These are phyloP conservation scores for Oryza punctata DNA, from an alignment of 176 grass and related monocot species.

Conservation along the genomic window DNA sequence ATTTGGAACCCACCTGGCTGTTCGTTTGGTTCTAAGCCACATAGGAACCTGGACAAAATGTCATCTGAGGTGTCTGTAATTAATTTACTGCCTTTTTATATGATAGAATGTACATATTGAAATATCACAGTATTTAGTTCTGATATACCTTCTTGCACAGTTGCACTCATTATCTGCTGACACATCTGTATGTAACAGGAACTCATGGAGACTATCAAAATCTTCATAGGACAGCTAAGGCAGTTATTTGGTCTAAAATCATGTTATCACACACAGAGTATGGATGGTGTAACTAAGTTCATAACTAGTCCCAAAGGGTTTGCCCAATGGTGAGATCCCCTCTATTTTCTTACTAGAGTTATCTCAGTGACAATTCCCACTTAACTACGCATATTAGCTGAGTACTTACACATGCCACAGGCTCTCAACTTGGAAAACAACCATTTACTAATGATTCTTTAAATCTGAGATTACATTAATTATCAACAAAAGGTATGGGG, in stretches of 20 bases:
- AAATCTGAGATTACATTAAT: neutral
- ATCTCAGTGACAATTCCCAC: neutral
- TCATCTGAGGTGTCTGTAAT: constrained; percentile 66
- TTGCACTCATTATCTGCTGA: constrained; percentile 33
- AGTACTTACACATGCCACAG: neutral
- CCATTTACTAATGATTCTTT: neutral
- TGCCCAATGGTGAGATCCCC: constrained; percentile 75
- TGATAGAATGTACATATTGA: neutral
- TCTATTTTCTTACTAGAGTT: constrained; percentile 22
- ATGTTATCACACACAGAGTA: constrained; percentile 53
- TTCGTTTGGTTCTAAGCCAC: constrained; percentile 44
- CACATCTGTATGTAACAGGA: constrained; percentile 66
- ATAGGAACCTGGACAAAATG: constrained; percentile 46
- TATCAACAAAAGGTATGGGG: neutral
- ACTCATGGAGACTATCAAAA: constrained; percentile 77
- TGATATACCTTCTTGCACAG: constrained; percentile 1
- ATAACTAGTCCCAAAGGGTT: constrained; percentile 86
- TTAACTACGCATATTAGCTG: neutral
- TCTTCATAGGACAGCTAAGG: constrained; percentile 89
- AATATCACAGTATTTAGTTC: neutral
- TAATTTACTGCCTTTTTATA: constrained; percentile 22
- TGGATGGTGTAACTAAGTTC: constrained; percentile 54
- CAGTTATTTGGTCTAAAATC: constrained; percentile 87
- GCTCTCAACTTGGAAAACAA: neutral
- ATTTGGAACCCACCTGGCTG: constrained; percentile 92